Evolutionary conservation across 2,329 filamentous ascomycete genomes (phyloP).

Genomic region (Seiridium cupressi): DNA sequence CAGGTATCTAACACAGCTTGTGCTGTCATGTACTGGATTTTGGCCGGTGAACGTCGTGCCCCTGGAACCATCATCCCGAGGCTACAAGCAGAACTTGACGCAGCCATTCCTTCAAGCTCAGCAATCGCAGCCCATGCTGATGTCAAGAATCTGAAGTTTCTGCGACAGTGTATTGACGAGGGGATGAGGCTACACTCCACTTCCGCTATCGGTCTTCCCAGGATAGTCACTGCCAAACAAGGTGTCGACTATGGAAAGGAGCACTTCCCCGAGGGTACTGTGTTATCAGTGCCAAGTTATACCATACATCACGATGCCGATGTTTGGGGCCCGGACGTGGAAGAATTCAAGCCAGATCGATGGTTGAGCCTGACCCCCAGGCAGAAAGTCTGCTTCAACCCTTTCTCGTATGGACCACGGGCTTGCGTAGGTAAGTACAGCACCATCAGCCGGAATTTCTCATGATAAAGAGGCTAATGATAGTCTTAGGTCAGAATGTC

Average conservation of each 20-base stretch:
- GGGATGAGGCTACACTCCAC: conserved; percentile 7
- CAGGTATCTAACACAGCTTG: conserved; percentile 5
- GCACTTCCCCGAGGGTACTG: conserved; percentile 4
- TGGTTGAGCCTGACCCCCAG: conserved; percentile 1
- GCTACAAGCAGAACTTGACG: background rate
- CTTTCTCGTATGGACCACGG: conserved; percentile 4
- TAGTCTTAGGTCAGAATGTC: background rate
- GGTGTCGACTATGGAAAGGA: background rate
- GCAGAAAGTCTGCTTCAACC: conserved; percentile 5
- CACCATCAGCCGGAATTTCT: no score
- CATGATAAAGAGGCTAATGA: no score
- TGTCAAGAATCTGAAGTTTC: conserved; percentile 5
- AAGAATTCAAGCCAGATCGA: conserved; percentile 7
- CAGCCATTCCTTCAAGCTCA: background rate
- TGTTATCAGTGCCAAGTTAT: conserved; percentile 4
- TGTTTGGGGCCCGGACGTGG: conserved; percentile 5
- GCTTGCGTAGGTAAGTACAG: background rate
- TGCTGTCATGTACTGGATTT: conserved; percentile 7
- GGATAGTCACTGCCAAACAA: background rate
- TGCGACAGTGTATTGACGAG: conserved; percentile 7
- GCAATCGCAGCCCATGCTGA: background rate
- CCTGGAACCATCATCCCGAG: conserved; percentile 1
- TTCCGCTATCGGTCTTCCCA: background rate
- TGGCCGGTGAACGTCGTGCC: background rate
- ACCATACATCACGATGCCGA: conserved; percentile 7